phyloP scores from a whole-genome alignment of 2,329 filamentous ascomycete species.

The Parascedosporium putredinis region DNA sequence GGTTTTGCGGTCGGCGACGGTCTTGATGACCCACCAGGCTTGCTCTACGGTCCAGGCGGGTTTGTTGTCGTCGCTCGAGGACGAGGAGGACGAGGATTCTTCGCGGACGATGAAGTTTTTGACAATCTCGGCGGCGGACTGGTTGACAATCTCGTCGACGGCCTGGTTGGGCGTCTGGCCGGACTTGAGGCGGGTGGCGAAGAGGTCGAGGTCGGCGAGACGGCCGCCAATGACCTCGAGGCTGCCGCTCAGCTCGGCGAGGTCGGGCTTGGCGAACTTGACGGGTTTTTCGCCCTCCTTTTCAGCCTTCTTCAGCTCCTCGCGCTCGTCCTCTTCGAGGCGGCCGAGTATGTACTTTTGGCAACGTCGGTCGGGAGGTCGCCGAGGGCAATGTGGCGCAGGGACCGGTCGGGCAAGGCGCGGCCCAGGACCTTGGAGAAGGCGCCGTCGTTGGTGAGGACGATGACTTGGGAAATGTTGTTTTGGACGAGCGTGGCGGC shows the following conservation, averaged over 20 bases:
- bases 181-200: slow-evolving; percentile 78
- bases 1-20: slow-evolving; percentile 55
- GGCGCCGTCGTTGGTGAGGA: slow-evolving; percentile 80
- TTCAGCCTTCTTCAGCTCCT: slow-evolving; percentile 10
- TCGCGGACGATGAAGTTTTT: slow-evolving; percentile 69
- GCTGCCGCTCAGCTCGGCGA: slow-evolving; percentile 67
- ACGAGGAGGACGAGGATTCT: slow-evolving; percentile 14
- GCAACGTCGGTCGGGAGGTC: slow-evolving; percentile 81
- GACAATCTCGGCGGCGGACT: slow-evolving; percentile 79
- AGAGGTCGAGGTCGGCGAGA: slow-evolving; percentile 88
- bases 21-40: slow-evolving; percentile 80
- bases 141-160: slow-evolving; percentile 78
- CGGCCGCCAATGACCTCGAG: slow-evolving; percentile 79
- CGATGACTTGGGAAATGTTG: slow-evolving; percentile 88
- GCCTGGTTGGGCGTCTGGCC: slow-evolving; percentile 76
- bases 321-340: slow-evolving; percentile 41
- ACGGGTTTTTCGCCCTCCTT: slow-evolving; percentile 9
- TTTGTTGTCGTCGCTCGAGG: slow-evolving; percentile 27
- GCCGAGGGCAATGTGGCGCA: slow-evolving; percentile 74
- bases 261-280: slow-evolving; percentile 25
- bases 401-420: slow-evolving; percentile 81
- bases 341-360: slow-evolving; percentile 84
- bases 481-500: slow-evolving; percentile 74
- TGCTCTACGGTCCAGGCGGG: slow-evolving; percentile 67
- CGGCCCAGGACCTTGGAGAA: slow-evolving; percentile 82